Base-by-base conservation (phyloP, 2,329 filamentous ascomycete species). In the Aspergillus fructus region DNA sequence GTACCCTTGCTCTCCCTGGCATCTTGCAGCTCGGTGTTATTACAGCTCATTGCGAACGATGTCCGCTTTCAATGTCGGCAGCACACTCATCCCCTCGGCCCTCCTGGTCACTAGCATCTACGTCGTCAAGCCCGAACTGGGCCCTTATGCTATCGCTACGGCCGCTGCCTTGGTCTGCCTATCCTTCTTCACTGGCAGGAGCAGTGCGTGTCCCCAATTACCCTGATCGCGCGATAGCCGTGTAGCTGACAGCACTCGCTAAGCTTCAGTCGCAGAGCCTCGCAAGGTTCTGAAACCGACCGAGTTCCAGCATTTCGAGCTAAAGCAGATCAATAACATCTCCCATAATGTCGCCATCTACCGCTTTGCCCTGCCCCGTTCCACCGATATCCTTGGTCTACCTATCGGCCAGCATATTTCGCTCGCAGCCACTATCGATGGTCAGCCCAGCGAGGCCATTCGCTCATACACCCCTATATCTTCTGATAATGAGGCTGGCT, bases 301-400 rank as follows among this genome's bases (percentile, higher is more conserved):
- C 66, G 83, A 83, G 50, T 97, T 96, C 84, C 92, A 97, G 75
- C 85, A 96, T 57, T 97, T 97, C 73, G 88, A 90, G 74, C 88
- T 99, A 67, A 88, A 89, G 76, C 91, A 97, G 78, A 97, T 97
- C 85, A 97, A 89, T 13, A 84, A 96, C 64, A 88, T 97, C 70
- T 96, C 93, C 33, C 94, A 97, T 85, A 99, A 99, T 82, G 93
- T 96, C 59, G 93, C 93, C 76, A 96, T 99, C 80, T 99, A 97
- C 83, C 92, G 94, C 71, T 97, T 97, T 81, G 83, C 84, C 64
- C 90, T 99, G 41, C 93, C 93, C 56, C 83, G 83, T 51, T 80
- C 87, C 41, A 88, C 81, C 68, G 85, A 90, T 66, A 91, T 96
- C 74, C 90, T 97, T 70, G 94, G 94, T 71, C 89, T 97, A 45